These are phyloP conservation scores for Achaetomiella virescens DNA, from an alignment of 495 filamentous ascomycete species.

Conservation along the genomic window DNA sequence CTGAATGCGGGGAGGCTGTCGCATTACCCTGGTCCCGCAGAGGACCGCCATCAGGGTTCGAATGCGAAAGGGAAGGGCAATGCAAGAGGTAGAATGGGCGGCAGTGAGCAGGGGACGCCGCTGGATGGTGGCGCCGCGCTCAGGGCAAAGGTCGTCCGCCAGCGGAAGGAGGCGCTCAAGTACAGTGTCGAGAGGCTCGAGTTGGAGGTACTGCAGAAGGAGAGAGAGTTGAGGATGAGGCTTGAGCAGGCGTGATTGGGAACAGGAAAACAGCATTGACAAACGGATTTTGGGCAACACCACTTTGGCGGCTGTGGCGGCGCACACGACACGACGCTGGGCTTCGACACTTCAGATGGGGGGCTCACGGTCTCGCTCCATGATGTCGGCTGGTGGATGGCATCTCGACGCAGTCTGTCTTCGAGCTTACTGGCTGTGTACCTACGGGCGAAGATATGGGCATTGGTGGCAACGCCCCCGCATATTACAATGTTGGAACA, in stretches of 20 bases:
- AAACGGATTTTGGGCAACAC: no score
- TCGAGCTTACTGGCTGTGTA: no score
- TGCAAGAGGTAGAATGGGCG: background rate
- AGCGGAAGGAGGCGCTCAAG: conserved; percentile 40
- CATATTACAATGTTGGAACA: no score
- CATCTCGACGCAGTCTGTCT: no score
- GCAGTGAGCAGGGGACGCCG: background rate
- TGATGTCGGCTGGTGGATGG: no score
- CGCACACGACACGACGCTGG: no score
- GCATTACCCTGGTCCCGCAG: conserved; percentile 6
- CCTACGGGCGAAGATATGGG: no score
- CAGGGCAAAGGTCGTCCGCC: conserved; percentile 33
- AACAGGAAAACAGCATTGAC: background rate
- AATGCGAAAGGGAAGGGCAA: conserved; percentile 1
- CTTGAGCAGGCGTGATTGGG: conserved; percentile 28
- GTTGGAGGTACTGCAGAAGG: conserved; percentile 46
- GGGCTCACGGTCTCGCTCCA: no score
- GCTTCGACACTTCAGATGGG: no score
- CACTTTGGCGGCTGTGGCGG: no score
- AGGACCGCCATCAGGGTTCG: background rate
- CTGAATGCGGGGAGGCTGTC: conserved; percentile 42
- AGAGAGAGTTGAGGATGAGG: conserved; percentile 43
- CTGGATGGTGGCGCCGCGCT: conserved; percentile 32
- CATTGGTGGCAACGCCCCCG: no score
- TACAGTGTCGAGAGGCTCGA: conserved; percentile 47